Base-by-base conservation (phyloP, 768 basidiomycete genomes). In the Russula sp. region DNA sequence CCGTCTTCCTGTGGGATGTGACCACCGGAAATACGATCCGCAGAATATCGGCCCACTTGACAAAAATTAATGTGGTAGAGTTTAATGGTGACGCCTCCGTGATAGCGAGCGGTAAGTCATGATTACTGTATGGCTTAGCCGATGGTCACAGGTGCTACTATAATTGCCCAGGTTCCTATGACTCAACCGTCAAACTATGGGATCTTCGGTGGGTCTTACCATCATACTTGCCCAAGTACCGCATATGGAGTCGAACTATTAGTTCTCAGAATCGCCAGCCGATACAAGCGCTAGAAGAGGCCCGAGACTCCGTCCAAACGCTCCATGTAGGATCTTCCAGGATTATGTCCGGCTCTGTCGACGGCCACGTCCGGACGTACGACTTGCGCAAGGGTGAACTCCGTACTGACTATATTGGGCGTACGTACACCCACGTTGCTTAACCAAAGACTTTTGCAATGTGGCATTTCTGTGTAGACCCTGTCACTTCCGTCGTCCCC, bases 1-100 rank as follows among this genome's bases (percentile, higher is more conserved):
- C 87, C 55, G 86, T 97, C 1, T 97, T 97, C 68, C 75, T 97
- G 27, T 98, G 96, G 96, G 97, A 99, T 71, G 97, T 99, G 10
- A 84, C 88, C 18, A 84, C 89, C 37, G 96, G 92, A 13, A 81
- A 84, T 50, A 93, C 95, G 1, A 86, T 87, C 47, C 80, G 94
- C 45, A 81, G 95, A 59, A 79, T 97, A 64, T 76, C 89, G 18
- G 97, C 94, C 0, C 97, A 99, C 73, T 83, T 91, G 80, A 84
- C 91, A 18, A 94, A 93, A 72, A 89, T 98, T 54, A 87, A 94
- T 75, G 80, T 82, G 6, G 94, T 98, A 6, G 91, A 91, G 63
- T 93, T 98, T 77, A 94, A 94, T 69, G 79, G 83, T 54, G 92
- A 96, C 70, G 87, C 93, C 2, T 87, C 83, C 66, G 88, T 97